phyloP scores from a whole-genome alignment of 805 yeast species.

The Ogataea polymorpha region DNA sequence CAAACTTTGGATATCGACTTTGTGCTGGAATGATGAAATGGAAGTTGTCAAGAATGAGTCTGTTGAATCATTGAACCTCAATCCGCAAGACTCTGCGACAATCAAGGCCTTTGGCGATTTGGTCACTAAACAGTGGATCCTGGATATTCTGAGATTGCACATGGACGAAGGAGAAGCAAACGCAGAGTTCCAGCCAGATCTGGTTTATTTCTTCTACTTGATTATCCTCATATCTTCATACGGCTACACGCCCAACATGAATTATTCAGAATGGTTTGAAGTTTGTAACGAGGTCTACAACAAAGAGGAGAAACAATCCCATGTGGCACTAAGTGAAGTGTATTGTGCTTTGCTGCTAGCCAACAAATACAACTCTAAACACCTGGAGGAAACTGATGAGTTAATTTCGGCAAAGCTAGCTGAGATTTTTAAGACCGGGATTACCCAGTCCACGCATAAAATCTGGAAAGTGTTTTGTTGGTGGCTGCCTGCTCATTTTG shows the following conservation, averaged over 20 bases:
- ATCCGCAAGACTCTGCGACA: slow-evolving; percentile 39
- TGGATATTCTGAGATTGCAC: slow-evolving; percentile 45
- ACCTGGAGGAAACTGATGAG: slow-evolving; percentile 39
- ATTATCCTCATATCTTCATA: slow-evolving; percentile 48
- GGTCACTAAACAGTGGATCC: slow-evolving; percentile 60
- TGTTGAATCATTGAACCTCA: slow-evolving; percentile 31
- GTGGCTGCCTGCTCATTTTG: slow-evolving; percentile 69
- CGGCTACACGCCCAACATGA: slow-evolving; percentile 40
- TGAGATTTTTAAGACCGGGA: slow-evolving; percentile 48
- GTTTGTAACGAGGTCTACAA: slow-evolving; percentile 51
- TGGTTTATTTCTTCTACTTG: slow-evolving; percentile 55
- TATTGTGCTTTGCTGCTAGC: slow-evolving; percentile 60
- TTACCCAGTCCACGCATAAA: slow-evolving; percentile 68
- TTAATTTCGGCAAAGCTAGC: slow-evolving; percentile 44
- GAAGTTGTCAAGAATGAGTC: slow-evolving; percentile 41
- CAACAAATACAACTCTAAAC: slow-evolving; percentile 36
- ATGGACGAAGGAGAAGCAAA: slow-evolving; percentile 67
- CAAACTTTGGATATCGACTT: slow-evolving; percentile 59
- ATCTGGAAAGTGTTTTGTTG: slow-evolving; percentile 77
- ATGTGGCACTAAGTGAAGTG: slow-evolving; percentile 71
- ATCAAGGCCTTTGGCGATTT: slow-evolving; percentile 41
- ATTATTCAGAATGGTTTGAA: slow-evolving; percentile 50
- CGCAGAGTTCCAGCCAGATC: slow-evolving; percentile 61
- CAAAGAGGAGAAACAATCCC: slow-evolving; percentile 68
- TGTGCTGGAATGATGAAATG: slow-evolving; percentile 67